phyloP scores from a whole-genome alignment of 108 stramenopile species.

The Nitzschia inconspicua region DNA sequence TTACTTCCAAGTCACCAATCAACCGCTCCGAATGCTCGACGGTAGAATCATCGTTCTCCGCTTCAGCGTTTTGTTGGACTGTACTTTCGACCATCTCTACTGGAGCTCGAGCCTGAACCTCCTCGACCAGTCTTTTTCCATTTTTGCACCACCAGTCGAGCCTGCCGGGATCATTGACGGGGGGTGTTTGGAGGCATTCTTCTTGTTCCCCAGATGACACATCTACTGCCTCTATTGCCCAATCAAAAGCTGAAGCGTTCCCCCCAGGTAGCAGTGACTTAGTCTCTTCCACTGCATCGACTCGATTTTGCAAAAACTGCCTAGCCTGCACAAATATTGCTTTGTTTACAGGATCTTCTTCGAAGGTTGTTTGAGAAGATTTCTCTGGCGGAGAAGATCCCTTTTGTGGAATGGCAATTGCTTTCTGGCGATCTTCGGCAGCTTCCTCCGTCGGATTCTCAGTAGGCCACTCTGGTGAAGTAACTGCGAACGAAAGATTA shows the following conservation, averaged over 20 bases:
- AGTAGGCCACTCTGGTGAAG: no score
- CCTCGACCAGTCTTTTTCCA: constrained; percentile 11
- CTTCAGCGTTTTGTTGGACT: neutral
- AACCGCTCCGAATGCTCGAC: neutral
- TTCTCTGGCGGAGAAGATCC: no score
- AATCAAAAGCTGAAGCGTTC: no score
- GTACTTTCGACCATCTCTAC: neutral
- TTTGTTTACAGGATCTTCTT: neutral
- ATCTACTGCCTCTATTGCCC: neutral
- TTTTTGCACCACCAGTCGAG: constrained; percentile 25
- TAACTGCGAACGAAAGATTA: no score
- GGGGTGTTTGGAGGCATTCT: neutral
- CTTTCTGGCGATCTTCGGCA: no score
- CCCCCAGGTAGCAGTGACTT: neutral
- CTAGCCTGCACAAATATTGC: neutral
- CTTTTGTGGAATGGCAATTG: no score
- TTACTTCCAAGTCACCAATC: neutral
- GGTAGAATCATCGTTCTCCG: neutral
- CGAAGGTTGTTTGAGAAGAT: neutral
- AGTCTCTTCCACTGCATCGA: neutral
- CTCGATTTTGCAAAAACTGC: no score
- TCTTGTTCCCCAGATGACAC: neutral
- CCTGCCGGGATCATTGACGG: neutral
- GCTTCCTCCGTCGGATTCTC: no score
- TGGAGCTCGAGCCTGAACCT: constrained; percentile 8